Conservation (phyloP, 2,329 filamentous ascomycete species). For the Calonectria leucothoes region DNA sequence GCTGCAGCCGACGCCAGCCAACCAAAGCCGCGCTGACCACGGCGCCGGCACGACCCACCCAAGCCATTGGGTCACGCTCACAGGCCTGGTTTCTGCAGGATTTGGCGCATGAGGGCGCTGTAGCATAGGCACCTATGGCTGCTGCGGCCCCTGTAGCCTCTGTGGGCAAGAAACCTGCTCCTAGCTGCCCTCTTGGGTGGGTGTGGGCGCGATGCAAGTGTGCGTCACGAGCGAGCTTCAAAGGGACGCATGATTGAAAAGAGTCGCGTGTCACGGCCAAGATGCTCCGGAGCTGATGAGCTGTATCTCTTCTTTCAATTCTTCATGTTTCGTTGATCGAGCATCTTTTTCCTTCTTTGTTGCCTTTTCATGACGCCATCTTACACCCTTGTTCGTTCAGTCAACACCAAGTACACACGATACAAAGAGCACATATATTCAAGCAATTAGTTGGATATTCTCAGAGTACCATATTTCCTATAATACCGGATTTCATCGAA, state of each 20-base stretch:
- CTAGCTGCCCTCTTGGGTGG: neutral
- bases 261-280: conserved; percentile 5
- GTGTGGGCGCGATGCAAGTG: neutral
- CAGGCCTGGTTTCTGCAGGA: neutral
- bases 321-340: neutral
- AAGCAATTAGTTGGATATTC: too few species aligned
- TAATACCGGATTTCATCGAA: neutral
- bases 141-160: neutral
- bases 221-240: conserved; percentile 8
- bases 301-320: neutral
- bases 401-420: neutral
- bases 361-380: neutral
- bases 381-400: neutral
- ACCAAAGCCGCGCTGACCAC: conserved; percentile 10
- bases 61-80: conserved; percentile 17
- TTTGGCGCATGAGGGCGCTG: neutral
- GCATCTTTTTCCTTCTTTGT: neutral
- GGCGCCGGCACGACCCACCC: conserved; percentile 9
- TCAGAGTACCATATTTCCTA: too few species aligned
- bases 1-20: conserved; percentile 8
- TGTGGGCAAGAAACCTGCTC: neutral
- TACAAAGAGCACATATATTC: neutral
- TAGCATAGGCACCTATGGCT: neutral
- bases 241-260: conserved; percentile 15
- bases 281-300: neutral